phyloP scores from a whole-genome alignment of 352 stramenopile genomes.

The Phytophthora niederhauseri region DNA sequence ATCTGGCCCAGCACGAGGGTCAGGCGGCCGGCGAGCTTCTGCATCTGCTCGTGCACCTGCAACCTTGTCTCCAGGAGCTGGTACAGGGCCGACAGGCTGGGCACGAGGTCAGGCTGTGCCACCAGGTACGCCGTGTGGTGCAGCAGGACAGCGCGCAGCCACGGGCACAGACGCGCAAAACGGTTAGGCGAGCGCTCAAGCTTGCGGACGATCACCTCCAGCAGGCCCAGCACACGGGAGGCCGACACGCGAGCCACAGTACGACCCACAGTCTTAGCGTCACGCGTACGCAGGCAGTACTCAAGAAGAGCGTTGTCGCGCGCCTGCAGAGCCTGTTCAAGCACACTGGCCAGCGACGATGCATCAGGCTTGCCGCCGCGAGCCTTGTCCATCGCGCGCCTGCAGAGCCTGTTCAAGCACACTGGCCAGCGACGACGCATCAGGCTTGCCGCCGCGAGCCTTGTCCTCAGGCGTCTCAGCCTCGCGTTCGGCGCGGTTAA shows the following conservation, averaged over 20 bases:
- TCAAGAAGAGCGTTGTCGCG: constrained; percentile 90
- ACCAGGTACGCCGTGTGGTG: constrained; percentile 89
- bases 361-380: constrained; percentile 67
- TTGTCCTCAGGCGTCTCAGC: constrained; percentile 43
- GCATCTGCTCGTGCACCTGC: constrained; percentile 81
- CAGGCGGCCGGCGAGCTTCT: constrained; percentile 83
- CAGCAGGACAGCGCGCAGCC: constrained; percentile 81
- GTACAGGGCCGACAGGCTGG: constrained; percentile 83
- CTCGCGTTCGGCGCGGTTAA: constrained; percentile 55
- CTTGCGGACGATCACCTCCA: constrained; percentile 84
- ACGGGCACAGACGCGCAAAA: constrained; percentile 78
- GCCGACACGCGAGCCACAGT: constrained; percentile 81
- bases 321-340: constrained; percentile 85
- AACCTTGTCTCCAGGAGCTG: constrained; percentile 84
- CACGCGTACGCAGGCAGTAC: constrained; percentile 79
- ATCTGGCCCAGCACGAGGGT: constrained; percentile 87
- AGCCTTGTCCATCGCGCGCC: constrained; percentile 65
- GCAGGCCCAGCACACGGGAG: constrained; percentile 75
- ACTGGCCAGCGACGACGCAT: constrained; percentile 83
- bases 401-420: constrained; percentile 86
- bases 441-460: constrained; percentile 51
- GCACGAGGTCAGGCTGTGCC: constrained; percentile 82
- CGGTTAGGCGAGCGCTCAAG: constrained; percentile 83
- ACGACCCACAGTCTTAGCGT: constrained; percentile 74
- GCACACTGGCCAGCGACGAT: constrained; percentile 79